Percentiles rank a stretch among this genome's conserved stretches.
phyloP scores from a whole-genome alignment of 148 eudicot genomes.

The Gaultheria prostrata region DNA sequence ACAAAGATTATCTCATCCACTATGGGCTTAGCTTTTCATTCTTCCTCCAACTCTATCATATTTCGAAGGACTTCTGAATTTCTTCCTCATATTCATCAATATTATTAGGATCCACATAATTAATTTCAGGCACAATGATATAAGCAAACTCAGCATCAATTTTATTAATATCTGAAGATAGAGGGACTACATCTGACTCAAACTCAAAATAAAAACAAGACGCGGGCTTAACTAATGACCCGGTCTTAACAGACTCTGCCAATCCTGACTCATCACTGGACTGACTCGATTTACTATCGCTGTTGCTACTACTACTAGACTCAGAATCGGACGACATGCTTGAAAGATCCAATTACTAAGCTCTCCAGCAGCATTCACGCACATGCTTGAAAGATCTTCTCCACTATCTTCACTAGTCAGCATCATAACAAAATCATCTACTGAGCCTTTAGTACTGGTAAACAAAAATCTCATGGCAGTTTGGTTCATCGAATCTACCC shows the following conservation, averaged over 20 bases:
- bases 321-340: neutral
- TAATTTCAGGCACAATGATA: neutral
- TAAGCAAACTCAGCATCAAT: neutral
- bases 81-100: no score
- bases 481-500: no score
- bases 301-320: neutral
- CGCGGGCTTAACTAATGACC: neutral
- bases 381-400: no score
- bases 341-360: neutral
- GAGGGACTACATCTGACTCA: neutral
- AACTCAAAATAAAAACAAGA: neutral
- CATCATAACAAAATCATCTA: neutral
- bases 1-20: no score
- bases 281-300: neutral
- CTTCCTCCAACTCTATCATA: no score
- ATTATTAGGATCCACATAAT: no score
- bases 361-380: neutral
- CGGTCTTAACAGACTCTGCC: neutral
- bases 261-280: neutral
- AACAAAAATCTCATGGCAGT: no score
- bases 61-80: no score
- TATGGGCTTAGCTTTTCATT: no score
- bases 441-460: neutral
- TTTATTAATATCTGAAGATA: neutral
- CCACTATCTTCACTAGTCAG: neutral